These are phyloP conservation scores for rapeseed (Brassica napus) DNA, from an alignment of 345 rosid genomes.

Conservation along the genomic window DNA sequence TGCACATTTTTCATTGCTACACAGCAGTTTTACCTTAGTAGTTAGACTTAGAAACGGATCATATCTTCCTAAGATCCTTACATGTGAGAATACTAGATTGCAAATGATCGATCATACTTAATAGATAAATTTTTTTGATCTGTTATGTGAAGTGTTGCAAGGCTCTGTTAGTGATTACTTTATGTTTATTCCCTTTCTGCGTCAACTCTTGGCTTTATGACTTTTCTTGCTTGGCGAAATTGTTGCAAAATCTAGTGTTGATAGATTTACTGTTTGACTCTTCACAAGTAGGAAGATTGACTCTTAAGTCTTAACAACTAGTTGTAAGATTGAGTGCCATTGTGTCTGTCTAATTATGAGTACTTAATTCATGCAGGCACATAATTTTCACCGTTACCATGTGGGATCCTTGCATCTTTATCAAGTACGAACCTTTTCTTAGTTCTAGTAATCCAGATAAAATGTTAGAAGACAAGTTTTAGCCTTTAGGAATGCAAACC, in stretches of 20 bases:
- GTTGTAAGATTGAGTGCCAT: constrained; percentile 27
- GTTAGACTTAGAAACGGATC: neutral
- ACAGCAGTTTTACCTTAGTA: no score
- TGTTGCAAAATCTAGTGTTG: neutral
- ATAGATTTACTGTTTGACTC: constrained; percentile 1
- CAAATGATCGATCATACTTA: no score
- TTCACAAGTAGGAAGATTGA: neutral
- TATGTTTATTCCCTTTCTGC: neutral
- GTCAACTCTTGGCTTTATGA: no score
- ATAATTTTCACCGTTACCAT: constrained; percentile 60
- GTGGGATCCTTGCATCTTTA: constrained; percentile 62
- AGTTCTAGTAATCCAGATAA: constrained; percentile 17
- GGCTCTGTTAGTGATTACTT: neutral
- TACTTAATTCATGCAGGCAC: constrained; percentile 99
- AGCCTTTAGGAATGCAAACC: neutral
- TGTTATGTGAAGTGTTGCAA: neutral
- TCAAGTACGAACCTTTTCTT: constrained; percentile 56
- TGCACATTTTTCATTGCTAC: no score
- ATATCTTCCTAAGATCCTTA: neutral
- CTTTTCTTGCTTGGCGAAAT: neutral
- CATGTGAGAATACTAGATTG: neutral
- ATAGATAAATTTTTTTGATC: no score
- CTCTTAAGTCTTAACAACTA: constrained; percentile 2
- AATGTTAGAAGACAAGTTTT: neutral
- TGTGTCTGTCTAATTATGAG: constrained; percentile 39